phyloP scores from a whole-genome alignment of 2,329 filamentous ascomycete species.

The Didymosphaeria variabile region DNA sequence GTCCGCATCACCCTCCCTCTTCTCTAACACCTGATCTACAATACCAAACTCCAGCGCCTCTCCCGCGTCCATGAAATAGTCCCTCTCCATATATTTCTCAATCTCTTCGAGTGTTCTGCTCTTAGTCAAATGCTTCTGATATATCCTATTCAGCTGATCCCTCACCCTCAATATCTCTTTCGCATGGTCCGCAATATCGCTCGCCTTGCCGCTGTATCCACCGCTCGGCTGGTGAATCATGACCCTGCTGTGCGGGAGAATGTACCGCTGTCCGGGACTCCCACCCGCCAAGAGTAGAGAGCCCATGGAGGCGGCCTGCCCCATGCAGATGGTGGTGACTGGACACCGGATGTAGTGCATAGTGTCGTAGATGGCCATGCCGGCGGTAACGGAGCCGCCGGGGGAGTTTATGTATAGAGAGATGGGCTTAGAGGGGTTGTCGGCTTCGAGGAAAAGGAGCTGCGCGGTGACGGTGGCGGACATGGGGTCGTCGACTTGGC shows the following conservation, averaged over 20 bases:
- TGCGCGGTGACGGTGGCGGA: conserved; percentile 96
- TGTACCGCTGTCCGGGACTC: conserved; percentile 82
- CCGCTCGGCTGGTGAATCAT: conserved; percentile 98
- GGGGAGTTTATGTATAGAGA: conserved; percentile 98
- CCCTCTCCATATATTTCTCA: conserved; percentile 94
- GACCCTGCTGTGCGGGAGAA: conserved; percentile 89
- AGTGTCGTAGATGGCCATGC: conserved; percentile 93
- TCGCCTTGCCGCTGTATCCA: conserved; percentile 71
- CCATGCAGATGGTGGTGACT: conserved; percentile 93
- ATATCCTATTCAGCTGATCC: conserved; percentile 88
- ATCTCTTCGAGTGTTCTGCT: conserved; percentile 81
- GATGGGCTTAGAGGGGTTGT: conserved; percentile 92
- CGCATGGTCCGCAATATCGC: conserved; percentile 94
- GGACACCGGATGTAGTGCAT: conserved; percentile 96
- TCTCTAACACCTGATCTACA: conserved; percentile 84
- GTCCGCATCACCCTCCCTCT: conserved; percentile 61
- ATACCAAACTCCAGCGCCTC: conserved; percentile 92
- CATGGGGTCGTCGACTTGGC: conserved; percentile 86
- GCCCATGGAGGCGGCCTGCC: conserved; percentile 95
- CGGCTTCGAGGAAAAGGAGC: conserved; percentile 96
- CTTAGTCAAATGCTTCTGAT: conserved; percentile 83
- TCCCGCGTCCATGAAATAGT: conserved; percentile 89
- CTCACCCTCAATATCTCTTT: conserved; percentile 93
- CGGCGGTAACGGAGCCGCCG: conserved; percentile 88
- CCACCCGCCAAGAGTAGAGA: conserved; percentile 88